phyloP scores from a whole-genome alignment of 192 early-diverging fungal genomes.

The Chytriomyces confervae region DNA sequence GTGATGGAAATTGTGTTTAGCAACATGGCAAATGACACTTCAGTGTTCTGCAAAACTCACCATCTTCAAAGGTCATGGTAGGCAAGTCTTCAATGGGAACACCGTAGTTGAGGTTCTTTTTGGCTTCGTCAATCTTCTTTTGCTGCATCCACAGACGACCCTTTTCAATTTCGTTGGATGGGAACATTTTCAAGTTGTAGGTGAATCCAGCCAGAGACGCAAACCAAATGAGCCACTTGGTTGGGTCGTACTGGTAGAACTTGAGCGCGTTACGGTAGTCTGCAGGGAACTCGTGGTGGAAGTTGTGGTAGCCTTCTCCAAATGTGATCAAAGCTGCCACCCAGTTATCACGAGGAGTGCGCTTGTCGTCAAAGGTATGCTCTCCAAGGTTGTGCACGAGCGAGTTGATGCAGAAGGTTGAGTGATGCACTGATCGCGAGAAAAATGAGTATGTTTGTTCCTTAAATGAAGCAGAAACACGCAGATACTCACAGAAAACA shows the following conservation, averaged over 20 bases:
- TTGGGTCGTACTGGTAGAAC: conserved; percentile 57
- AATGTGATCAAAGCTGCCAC: conserved; percentile 56
- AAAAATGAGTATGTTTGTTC: conserved; percentile 56
- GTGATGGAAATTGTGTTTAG: conserved; percentile 35
- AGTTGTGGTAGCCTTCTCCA: conserved; percentile 69
- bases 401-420: conserved; percentile 65
- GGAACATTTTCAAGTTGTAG: conserved; percentile 54
- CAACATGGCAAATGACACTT: conserved; percentile 2
- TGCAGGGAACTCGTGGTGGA: conserved; percentile 71
- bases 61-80: conserved; percentile 44
- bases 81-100: conserved; percentile 72
- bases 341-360: conserved; percentile 67
- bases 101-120: conserved; percentile 75
- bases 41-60: background rate
- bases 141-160: conserved; percentile 77
- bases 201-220: conserved; percentile 50
- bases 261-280: conserved; percentile 64
- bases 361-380: conserved; percentile 69
- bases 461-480: background rate
- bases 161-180: conserved; percentile 57
- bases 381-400: conserved; percentile 61
- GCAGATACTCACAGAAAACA: conserved; percentile 37
- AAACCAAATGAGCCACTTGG: conserved; percentile 56
- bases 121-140: conserved; percentile 70
- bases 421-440: conserved; percentile 57